Base-by-base conservation (phyloP, 2,329 filamentous ascomycete genomes). In the Trichoderma afroharzianum region DNA sequence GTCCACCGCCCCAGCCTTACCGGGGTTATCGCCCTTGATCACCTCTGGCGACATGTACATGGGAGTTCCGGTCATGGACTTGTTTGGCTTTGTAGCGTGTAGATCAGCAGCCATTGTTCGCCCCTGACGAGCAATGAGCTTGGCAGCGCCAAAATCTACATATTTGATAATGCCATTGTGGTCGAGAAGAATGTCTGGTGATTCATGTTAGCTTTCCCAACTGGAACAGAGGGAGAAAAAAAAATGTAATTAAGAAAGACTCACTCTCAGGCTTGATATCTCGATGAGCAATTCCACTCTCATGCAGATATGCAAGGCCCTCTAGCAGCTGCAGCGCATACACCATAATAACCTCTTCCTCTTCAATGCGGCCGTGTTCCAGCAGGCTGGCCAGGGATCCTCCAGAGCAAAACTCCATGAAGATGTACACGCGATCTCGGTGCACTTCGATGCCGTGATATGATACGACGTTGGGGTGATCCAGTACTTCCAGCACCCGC, bases 41-140 rank as follows among this genome's bases (percentile, higher is more conserved):
- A 98, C 94, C 84, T 99, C 96, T 6, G 96, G 96, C 7, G 96
- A 98, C 96, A 99, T 99, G 86, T 99, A 99, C 96, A 99, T 99
- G 3, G 96, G 96, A 12, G 96, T 99, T 76, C 96, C 96, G 24
- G 95, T 97, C 91, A 98, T 98, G 43, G 93, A 96, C 79, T 94
- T 92, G 81, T 97, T 95, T 63, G 91, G 88, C 77, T 88, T 86
- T 32, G 87, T 84, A 47, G 88, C 86, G 28, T 86, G 85, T 68
- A 91, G 82, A 76, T 90, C 88, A 15, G 77, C 76, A 26, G 93
- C 90, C 21, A 97, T 85, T 4, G 96, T 98, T 76, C 94, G 93
- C 73, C 95, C 95, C 81, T 98, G 93, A 61, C 95, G 91, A 58
- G 96, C 95, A 78, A 99, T 98, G 74, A 98, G 92, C 81, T 98